Conservation (phyloP, 78 protist species). For the Bigelowiella natans region DNA sequence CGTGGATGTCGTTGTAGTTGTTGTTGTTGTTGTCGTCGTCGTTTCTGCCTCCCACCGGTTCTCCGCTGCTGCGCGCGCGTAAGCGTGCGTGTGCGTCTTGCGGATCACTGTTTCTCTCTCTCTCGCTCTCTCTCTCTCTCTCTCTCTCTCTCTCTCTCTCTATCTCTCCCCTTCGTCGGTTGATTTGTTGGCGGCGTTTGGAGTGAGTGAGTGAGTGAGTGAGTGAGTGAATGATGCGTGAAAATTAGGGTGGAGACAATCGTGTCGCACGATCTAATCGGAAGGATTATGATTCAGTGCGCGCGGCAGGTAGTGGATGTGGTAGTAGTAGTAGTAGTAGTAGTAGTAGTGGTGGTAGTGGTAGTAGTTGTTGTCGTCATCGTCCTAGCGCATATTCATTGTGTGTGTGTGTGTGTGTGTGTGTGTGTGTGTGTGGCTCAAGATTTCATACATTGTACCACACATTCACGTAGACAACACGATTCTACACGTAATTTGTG, state of each 20-base stretch:
- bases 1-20: too few species aligned
- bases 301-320: neutral
- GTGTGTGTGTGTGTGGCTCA: neutral
- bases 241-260: slow-evolving; percentile 10
- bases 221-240: too few species aligned
- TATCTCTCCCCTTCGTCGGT: too few species aligned
- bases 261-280: neutral
- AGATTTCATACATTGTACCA: neutral
- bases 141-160: too few species aligned
- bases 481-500: neutral
- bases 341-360: neutral
- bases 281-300: neutral
- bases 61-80: too few species aligned
- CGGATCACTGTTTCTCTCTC: too few species aligned
- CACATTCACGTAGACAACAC: neutral
- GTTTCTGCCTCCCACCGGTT: too few species aligned
- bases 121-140: too few species aligned
- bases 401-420: neutral
- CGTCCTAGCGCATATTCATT: neutral
- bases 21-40: too few species aligned
- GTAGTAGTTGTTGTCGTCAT: neutral
- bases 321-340: neutral
- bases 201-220: too few species aligned
- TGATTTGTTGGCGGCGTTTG: too few species aligned
- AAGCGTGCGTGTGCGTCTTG: too few species aligned